Base-by-base conservation (phyloP, 345 rosid species). In the Chamaenerion angustifolium region DNA sequence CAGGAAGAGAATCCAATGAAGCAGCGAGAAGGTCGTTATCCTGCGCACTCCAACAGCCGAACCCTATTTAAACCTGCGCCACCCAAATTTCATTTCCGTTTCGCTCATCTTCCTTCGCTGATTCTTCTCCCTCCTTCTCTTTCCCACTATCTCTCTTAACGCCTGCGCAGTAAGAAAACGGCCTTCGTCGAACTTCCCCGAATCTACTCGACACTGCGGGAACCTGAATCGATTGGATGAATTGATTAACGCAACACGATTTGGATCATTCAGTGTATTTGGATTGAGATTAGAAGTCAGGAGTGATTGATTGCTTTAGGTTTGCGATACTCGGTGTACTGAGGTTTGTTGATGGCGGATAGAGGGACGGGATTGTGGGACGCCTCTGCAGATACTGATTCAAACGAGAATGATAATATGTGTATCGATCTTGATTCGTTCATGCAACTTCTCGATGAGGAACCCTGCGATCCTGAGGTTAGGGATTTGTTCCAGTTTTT, bases 21-120 rank as follows among this genome's bases (percentile, higher is more conserved):
- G 37, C 7, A 31, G 37, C 7, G 37, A 31, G 37, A 19, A 43
- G 44, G 57, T 43, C 57, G 41, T 45, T 55, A 55, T 45, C 49
- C 27, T 55, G 58, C 58, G 58, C 58, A 45, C 55, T 12, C 57
- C 37, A 31, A 31, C 37, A 31, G 37, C 37, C 58, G 35, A 27
- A 44, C 58, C 50, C 37, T 31, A 31, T 31, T 31, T 31, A 31
- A 31, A 55, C 58, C 50, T 55, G 58, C 50, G 50, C 58, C 31
- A 31, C 43, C 43, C 58, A 4, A 41, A 12, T 18, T 44, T 49
- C 37, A 7, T 8, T 3, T 31, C 37, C 37, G 37, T 31, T 4
- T 12, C 58, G 25, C 58, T 40, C 13, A 17, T 18, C 42, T 19
- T 1, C 23, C 3, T 0, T 16, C 14, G 4, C 10, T 21, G 0